Percentiles rank a stretch among this genome's conserved stretches.
These are phyloP conservation scores for Pleurotus eryngii DNA, from an alignment of 768 basidiomycete species.

Conservation along the genomic window DNA sequence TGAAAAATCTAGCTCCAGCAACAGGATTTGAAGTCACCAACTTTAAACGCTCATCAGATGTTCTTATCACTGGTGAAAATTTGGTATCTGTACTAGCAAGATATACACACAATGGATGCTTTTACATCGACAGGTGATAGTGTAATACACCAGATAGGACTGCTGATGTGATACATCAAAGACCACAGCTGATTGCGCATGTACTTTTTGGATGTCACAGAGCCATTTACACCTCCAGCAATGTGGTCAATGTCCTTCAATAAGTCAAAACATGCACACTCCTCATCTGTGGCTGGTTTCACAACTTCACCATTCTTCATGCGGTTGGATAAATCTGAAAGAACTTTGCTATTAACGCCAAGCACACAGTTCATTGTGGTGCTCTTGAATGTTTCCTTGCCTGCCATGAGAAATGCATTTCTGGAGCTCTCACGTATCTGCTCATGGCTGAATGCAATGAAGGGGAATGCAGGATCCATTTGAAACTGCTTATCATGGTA, in stretches of 20 bases:
- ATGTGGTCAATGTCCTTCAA: conserved; percentile 32
- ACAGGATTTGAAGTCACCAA: no score
- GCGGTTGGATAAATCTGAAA: no score
- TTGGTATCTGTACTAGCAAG: conserved; percentile 20
- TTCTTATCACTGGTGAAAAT: no score
- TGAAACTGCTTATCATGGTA: conserved; percentile 39
- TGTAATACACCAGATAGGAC: no score
- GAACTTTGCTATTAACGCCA: conserved; percentile 11
- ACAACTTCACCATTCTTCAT: conserved; percentile 6
- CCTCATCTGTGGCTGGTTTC: conserved; percentile 23
- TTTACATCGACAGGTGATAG: no score
- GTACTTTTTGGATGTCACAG: conserved; percentile 23
- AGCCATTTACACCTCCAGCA: conserved; percentile 24
- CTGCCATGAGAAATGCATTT: conserved; percentile 21
- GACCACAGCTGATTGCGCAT: conserved; percentile 14
- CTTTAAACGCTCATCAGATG: no score
- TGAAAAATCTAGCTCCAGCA: no score
- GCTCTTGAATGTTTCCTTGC: conserved; percentile 33
- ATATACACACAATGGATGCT: conserved; percentile 14
- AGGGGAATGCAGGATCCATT: conserved; percentile 28
- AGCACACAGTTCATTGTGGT: conserved; percentile 23
- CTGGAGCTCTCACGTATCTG: conserved; percentile 13
- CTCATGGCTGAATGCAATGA: conserved; percentile 12
- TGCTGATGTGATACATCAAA: no score
- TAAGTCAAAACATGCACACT: conserved; percentile 31